Percentiles rank a stretch among this genome's conserved stretches.
Conservation (phyloP, 768 basidiomycete species). For the Phanerochaete carnosa region DNA sequence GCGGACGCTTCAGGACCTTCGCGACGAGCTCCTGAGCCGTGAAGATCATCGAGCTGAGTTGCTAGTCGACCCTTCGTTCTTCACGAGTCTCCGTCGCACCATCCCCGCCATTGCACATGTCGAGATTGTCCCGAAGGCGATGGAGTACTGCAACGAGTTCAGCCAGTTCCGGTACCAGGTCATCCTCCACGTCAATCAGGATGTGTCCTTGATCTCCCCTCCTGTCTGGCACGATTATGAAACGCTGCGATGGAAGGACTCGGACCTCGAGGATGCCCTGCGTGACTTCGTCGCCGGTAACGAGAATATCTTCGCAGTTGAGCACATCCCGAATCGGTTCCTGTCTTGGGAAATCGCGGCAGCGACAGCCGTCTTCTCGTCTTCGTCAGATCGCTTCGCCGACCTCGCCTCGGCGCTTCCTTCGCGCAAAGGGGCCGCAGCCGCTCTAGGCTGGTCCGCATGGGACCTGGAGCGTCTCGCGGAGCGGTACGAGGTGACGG, state of each 20-base stretch:
- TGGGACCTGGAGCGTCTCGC: not conserved
- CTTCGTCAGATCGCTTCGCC: not conserved
- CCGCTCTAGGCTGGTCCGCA: not conserved
- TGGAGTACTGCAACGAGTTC: not conserved
- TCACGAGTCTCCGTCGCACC: not conserved
- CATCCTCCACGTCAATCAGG: not conserved
- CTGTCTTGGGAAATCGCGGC: not conserved
- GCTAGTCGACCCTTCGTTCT: not conserved
- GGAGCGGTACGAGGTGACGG: not conserved
- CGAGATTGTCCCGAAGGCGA: not conserved
- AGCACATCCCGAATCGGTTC: not conserved
- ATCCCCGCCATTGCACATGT: not conserved
- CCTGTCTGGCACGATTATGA: not conserved
- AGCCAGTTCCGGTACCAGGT: not conserved
- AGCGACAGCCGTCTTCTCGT: not conserved
- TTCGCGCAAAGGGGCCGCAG: not conserved
- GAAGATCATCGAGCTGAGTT: not conserved
- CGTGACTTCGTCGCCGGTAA: not conserved
- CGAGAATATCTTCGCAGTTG: not conserved
- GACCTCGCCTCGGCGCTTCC: not conserved
- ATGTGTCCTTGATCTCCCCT: not conserved
- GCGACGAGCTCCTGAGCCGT: not conserved
- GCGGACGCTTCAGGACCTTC: not conserved
- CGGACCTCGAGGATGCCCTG: not conserved
- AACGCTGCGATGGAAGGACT: not conserved